These are phyloP conservation scores for Actinomortierella ambigua DNA, from an alignment of 371 early-diverging fungal species.

Conservation along the genomic window DNA sequence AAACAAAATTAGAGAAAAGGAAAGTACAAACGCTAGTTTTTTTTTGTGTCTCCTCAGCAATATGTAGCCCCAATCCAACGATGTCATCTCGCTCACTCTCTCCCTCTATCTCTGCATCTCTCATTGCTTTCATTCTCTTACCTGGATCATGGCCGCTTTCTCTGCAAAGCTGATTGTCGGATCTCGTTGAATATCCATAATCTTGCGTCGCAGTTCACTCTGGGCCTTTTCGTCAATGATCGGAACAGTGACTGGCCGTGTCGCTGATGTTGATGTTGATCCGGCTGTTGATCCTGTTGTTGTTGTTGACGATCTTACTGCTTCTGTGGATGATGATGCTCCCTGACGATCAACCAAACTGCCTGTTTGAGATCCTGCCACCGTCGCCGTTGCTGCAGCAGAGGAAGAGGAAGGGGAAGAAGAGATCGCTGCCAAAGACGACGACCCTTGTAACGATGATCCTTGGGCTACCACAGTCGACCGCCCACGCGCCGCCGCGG, in stretches of 20 bases:
- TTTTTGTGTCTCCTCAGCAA: neutral
- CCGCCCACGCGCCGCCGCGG: no score
- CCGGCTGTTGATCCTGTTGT: conserved; percentile 1
- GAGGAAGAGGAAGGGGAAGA: neutral
- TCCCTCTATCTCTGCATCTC: neutral
- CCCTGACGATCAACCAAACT: no score
- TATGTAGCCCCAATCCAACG: neutral
- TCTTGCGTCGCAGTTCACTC: conserved; percentile 55
- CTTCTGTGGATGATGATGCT: no score
- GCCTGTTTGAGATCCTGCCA: no score
- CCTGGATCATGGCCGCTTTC: conserved; percentile 77
- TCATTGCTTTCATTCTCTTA: conserved; percentile 18
- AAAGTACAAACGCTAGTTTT: neutral
- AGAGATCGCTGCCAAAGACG: conserved; percentile 3
- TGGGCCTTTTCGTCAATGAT: conserved; percentile 13
- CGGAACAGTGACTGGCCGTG: neutral
- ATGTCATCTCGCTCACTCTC: no score
- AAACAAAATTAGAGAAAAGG: conserved; percentile 16
- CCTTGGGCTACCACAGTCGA: no score
- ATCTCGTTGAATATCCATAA: conserved; percentile 68
- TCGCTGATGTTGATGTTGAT: neutral
- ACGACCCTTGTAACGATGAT: no score
- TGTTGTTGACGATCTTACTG: neutral
- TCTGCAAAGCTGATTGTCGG: conserved; percentile 55
- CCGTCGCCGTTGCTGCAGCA: no score